These are phyloP conservation scores for Gnomoniopsis smithogilvyi DNA, from an alignment of 2,329 filamentous ascomycete species.

Conservation along the genomic window DNA sequence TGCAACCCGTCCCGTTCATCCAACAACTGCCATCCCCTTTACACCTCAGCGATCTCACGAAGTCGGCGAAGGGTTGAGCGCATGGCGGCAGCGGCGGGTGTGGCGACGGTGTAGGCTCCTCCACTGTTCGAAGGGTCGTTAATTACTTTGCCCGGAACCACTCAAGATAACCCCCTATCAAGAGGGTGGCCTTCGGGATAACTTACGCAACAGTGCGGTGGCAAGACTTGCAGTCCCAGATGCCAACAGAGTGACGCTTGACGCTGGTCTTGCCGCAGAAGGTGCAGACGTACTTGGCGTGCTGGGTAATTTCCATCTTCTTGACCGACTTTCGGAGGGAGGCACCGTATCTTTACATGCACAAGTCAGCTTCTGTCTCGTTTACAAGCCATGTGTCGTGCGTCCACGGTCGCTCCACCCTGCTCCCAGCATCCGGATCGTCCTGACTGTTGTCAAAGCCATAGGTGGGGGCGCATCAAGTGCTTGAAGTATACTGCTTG, in stretches of 20 bases:
- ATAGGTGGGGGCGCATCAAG: neutral
- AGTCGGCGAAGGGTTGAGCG: conserved; percentile 95
- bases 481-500: neutral
- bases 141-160: neutral
- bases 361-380: conserved; percentile 24
- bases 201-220: conserved; percentile 82
- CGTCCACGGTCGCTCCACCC: conserved; percentile 3
- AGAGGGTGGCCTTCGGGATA: neutral
- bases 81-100: conserved; percentile 88
- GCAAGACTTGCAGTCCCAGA: conserved; percentile 76
- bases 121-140: conserved; percentile 9
- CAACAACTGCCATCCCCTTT: conserved; percentile 36
- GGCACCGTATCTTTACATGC: conserved; percentile 80
- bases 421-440: neutral
- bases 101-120: conserved; percentile 34
- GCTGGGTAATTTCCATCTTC: conserved; percentile 99
- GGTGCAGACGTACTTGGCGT: conserved; percentile 95
- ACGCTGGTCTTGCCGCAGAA: conserved; percentile 98
- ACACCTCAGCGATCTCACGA: conserved; percentile 96
- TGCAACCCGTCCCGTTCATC: conserved; percentile 21
- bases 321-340: conserved; percentile 99
- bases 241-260: conserved; percentile 86
- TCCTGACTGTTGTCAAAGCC: neutral
- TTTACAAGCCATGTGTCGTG: neutral
- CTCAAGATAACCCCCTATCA: neutral